Conservation (phyloP, 192 early-diverging fungal genomes). For the Linnemannia zychae region DNA sequence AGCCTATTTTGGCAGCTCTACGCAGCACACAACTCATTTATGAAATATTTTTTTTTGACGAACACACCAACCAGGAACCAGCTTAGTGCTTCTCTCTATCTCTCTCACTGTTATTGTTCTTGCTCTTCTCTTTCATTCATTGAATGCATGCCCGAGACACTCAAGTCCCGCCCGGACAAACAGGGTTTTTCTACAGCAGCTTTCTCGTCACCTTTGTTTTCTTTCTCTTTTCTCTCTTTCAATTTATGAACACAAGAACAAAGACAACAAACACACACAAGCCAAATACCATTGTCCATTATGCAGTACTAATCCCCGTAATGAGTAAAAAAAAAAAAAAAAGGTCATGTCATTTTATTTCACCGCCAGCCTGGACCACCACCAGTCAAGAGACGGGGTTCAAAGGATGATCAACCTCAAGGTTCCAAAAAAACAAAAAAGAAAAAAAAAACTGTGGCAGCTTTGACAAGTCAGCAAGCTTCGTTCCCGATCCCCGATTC, state of each 20-base stretch:
- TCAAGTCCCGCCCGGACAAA: background rate
- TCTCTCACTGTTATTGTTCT: background rate
- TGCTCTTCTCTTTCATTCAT: too few species aligned
- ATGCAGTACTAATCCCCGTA: background rate
- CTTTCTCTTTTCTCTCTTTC: background rate
- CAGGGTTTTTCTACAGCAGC: background rate
- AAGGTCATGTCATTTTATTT: background rate
- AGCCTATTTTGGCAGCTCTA: background rate
- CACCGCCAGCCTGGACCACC: conserved; percentile 6
- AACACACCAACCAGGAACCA: background rate
- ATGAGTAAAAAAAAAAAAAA: background rate
- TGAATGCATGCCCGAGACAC: too few species aligned
- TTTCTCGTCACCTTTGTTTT: background rate
- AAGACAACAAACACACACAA: background rate
- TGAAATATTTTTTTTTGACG: background rate
- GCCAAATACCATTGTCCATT: background rate
- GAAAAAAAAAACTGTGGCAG: background rate
- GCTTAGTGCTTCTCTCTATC: background rate
- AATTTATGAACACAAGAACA: background rate
- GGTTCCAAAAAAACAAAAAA: background rate
- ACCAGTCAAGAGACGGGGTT: background rate
- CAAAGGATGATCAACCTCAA: background rate
- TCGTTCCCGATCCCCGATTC: background rate
- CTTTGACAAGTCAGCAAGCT: too few species aligned
- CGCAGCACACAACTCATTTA: background rate